Percentiles rank a stretch among this genome's conserved stretches.
Conservation (phyloP, 192 early-diverging fungal genomes). For the Radiomyces spectabilis region DNA sequence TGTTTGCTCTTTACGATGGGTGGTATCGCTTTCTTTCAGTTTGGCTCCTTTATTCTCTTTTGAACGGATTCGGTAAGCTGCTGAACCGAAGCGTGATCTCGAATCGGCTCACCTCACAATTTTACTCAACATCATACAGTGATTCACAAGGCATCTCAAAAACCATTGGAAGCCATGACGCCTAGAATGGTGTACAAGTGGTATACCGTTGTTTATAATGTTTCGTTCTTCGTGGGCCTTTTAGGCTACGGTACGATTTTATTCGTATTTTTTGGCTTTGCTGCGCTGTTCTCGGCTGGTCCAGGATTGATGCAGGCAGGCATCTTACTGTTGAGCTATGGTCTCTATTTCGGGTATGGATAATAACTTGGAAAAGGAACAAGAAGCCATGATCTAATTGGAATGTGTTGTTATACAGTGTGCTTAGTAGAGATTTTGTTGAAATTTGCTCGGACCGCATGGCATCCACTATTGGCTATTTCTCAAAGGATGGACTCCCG, state of each 20-base stretch:
- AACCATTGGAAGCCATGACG: constrained; percentile 51
- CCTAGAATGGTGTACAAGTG: constrained; percentile 56
- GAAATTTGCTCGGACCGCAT: constrained; percentile 57
- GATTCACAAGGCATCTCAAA: constrained; percentile 45
- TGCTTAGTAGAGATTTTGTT: constrained; percentile 53
- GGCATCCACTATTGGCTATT: constrained; percentile 55
- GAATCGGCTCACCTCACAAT: background rate
- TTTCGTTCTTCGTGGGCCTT: constrained; percentile 49
- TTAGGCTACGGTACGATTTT: constrained; percentile 46
- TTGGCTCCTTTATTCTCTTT: constrained; percentile 21
- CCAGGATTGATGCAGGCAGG: constrained; percentile 32
- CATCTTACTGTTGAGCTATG: constrained; percentile 44
- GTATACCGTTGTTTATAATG: constrained; percentile 50
- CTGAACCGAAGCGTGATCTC: background rate
- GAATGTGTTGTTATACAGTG: constrained; percentile 18
- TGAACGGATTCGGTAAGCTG: constrained; percentile 27
- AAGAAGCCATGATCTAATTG: background rate
- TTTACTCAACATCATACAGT: constrained; percentile 26
- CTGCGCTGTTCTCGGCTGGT: constrained; percentile 32
- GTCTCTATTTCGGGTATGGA: constrained; percentile 56
- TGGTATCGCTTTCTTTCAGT: constrained; percentile 26
- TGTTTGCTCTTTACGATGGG: constrained; percentile 22
- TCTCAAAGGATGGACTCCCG: constrained; percentile 52
- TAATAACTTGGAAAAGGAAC: background rate
- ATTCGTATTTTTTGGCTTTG: constrained; percentile 43